Evolutionary conservation across 345 rosid genomes (phyloP), one percentile per base, ranked within the genome.

Genomic region (Salix exigua): DNA sequence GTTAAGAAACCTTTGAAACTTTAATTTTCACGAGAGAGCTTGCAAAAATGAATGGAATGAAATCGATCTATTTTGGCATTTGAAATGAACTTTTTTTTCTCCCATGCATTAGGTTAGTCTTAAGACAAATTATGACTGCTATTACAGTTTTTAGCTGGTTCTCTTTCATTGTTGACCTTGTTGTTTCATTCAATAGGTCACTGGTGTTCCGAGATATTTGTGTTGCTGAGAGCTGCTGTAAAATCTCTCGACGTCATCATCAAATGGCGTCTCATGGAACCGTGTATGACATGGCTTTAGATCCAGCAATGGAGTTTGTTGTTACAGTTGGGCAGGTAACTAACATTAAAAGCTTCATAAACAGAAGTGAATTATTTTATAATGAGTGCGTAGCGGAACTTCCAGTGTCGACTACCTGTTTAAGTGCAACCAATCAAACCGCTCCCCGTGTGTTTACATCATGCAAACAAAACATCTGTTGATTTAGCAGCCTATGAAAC

Each of bases 251-350:
- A 71, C 86, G 89, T 83, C 88, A 87, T 77, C 89, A 88, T 74
- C 93, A 85, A 84, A 75, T 79, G 85, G 91, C 90, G 68, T 93
- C 94, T 81, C 82, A 82, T 65, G 97, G 96, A 85, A 91, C 90
- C 65, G 88, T 93, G 40, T 89, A 88, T 80, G 96, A 93, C 85
- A 88, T 93, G 94, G 90, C 88, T 82, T 71, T 90, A 77, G 97
- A 91, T 84, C 89, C 87, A 77, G 82, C 80, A 77, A 80, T 82
- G 84, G 84, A 85, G 66, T 81, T 83, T 82, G 97, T 85, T 72
- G 86, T 91, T 73, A 89, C 96, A 7, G 97, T 91, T 74, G 97
- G 96, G 70, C 91, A 89, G 91, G 97, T 91, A 87, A 72, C 51
- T 12, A 78, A 68, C 79, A 38, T 72, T 72, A 73, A 28, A 60